phyloP scores from a whole-genome alignment of 108 stramenopile genomes.

The Epithemia pelagica region DNA sequence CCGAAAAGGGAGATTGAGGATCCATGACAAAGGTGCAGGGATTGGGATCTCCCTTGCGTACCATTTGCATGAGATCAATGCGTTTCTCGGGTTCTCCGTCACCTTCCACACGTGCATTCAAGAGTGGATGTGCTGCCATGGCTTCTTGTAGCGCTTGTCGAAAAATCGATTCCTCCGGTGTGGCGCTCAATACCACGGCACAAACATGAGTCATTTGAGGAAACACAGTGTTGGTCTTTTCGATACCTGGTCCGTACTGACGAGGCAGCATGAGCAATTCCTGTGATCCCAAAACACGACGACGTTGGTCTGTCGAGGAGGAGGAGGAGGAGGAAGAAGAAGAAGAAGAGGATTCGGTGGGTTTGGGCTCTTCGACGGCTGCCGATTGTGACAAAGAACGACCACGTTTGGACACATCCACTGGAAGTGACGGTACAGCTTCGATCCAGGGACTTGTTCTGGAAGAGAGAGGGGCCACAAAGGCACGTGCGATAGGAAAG shows the following conservation, averaged over 20 bases:
- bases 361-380: too few species aligned
- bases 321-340: too few species aligned
- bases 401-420: too few species aligned
- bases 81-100: slow-evolving; percentile 70
- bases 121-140: slow-evolving; percentile 71
- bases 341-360: too few species aligned
- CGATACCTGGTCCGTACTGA: slow-evolving; percentile 52
- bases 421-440: too few species aligned
- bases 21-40: slow-evolving; percentile 60
- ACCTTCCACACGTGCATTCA: slow-evolving; percentile 52
- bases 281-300: slow-evolving; percentile 74
- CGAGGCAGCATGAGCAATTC: slow-evolving; percentile 84
- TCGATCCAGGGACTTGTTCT: too few species aligned
- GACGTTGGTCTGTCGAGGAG: too few species aligned
- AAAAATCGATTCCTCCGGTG: slow-evolving; percentile 49
- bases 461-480: too few species aligned
- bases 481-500: too few species aligned
- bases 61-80: slow-evolving; percentile 84
- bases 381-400: too few species aligned
- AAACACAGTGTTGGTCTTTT: slow-evolving; percentile 26
- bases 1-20: slow-evolving; percentile 24
- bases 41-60: slow-evolving; percentile 70
- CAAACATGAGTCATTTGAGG: slow-evolving; percentile 73
- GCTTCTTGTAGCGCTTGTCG: slow-evolving; percentile 49
- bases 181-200: slow-evolving; percentile 38